phyloP scores from a whole-genome alignment of 2,329 filamentous ascomycete species.

The Plenodomus biglobosus region DNA sequence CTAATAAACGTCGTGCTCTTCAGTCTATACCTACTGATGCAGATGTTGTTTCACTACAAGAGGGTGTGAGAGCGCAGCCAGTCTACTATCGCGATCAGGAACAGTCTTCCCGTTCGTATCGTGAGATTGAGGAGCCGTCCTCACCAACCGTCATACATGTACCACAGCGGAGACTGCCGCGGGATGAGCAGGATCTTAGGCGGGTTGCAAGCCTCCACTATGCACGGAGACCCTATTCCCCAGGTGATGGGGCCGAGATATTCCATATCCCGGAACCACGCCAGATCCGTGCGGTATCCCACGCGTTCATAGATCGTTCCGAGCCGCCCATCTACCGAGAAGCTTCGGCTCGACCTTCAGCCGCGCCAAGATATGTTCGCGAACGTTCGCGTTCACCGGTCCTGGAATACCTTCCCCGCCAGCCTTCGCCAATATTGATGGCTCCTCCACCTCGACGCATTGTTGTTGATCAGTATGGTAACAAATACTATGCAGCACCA shows the following conservation, averaged over 20 bases:
- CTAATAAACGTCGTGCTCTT: constrained; percentile 45
- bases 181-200: constrained; percentile 51
- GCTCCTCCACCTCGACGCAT: constrained; percentile 62
- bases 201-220: constrained; percentile 53
- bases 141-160: constrained; percentile 46
- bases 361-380: constrained; percentile 43
- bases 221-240: constrained; percentile 49
- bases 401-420: constrained; percentile 43
- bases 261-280: constrained; percentile 44
- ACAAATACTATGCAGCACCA: constrained; percentile 69
- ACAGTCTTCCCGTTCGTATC: constrained; percentile 40
- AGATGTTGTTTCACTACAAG: constrained; percentile 45
- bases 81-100: constrained; percentile 50
- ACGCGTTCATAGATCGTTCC: constrained; percentile 46
- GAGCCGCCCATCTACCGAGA: constrained; percentile 43
- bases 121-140: constrained; percentile 47
- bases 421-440: constrained; percentile 48
- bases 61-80: constrained; percentile 45
- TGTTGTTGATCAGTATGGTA: constrained; percentile 79
- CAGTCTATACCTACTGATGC: constrained; percentile 41
- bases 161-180: constrained; percentile 44
- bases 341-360: constrained; percentile 41
- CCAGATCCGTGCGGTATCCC: constrained; percentile 46
- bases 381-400: constrained; percentile 48
- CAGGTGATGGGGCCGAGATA: constrained; percentile 34